Evolutionary conservation across 768 basidiomycete genomes (phyloP), one percentile per base, ranked within the genome.

Genomic region (Gymnopilus junonius): DNA sequence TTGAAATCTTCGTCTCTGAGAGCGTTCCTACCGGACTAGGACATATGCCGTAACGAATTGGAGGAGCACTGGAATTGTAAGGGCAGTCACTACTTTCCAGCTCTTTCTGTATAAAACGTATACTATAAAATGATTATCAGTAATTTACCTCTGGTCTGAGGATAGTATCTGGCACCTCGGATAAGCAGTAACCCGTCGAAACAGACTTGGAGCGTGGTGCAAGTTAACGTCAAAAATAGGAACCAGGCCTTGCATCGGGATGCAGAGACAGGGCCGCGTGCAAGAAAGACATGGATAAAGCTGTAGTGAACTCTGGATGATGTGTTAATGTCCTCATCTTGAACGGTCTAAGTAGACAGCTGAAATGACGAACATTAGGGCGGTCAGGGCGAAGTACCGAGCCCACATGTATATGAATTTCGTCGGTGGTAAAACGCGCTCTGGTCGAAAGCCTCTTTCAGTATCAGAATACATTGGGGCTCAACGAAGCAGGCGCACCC

Each of bases 91-190:
- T 8, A 64, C 34, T 43, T 58, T 65, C 4, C 21, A 40, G 21
- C 53, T 53, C 48, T 58, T 56, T 48, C 43, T 48, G 27, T 65
- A 65, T 10, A 65, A 39, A 14, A 59, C 64, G 20, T 58, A 65
- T 40, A 61, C 64, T 65, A 32, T 11, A 32, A 7, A 29, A 25
- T 34, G 14, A 11, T 54, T 21, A 17, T 40, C 29, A 23, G 14
- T 14, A 51, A 32, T 2, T 25, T 20, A 25, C 3, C 17, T 29
- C 4, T 35, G 25, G 2, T 29, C 10, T 17, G 15, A 20, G 10
- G 4, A 35, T 51, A 14, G 8, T 55, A n/a, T n/a, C n/a, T n/a
- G n/a, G n/a, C 55, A 65, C 64, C 27, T 50, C 64, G 59, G 3
- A 65, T 29, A 15, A 65, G 40, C 17, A 65, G 14, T 4, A 65